Percentiles rank a stretch among this genome's conserved stretches.
Conservation (phyloP, 129 eudicot species). For the Flaveria brownii region DNA sequence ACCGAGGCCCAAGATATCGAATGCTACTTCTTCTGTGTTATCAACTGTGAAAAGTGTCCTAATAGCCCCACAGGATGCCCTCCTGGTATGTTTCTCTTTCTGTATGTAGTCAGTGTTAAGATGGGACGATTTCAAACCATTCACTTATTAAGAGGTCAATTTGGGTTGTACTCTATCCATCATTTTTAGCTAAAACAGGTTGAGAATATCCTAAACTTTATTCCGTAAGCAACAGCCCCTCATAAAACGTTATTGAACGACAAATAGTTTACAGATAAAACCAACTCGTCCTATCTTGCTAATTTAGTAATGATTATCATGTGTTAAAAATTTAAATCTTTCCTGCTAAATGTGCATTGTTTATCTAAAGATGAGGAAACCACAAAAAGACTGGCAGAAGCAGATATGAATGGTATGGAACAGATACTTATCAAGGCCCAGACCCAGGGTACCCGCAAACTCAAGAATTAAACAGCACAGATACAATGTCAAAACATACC, state of each 20-base stretch:
- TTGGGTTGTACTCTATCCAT: neutral
- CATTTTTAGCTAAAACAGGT: neutral
- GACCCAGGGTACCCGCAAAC: conserved; percentile 18
- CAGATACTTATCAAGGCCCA: conserved; percentile 13
- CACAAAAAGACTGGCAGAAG: conserved; percentile 30
- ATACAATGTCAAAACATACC: neutral
- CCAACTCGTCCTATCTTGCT: conserved; percentile 1
- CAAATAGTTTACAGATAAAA: neutral
- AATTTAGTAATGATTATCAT: neutral
- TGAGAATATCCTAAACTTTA: neutral
- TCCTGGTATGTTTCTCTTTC: conserved; percentile 22
- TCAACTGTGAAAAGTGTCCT: conserved; percentile 35
- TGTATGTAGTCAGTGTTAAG: neutral
- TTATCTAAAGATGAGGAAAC: conserved; percentile 32
- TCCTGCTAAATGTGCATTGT: conserved; percentile 5
- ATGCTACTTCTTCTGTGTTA: conserved; percentile 36
- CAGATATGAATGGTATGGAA: conserved; percentile 25
- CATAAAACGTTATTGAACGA: neutral
- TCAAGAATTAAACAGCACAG: conserved; percentile 17
- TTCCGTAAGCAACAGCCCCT: neutral
- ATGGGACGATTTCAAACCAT: neutral
- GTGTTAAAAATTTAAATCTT: neutral
- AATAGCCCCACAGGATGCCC: conserved; percentile 36
- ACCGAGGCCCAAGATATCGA: conserved; percentile 37
- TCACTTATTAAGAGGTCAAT: neutral